Evolutionary conservation across 768 basidiomycete species (phyloP).

Genomic region (Xerocomus brunneocitrinus): DNA sequence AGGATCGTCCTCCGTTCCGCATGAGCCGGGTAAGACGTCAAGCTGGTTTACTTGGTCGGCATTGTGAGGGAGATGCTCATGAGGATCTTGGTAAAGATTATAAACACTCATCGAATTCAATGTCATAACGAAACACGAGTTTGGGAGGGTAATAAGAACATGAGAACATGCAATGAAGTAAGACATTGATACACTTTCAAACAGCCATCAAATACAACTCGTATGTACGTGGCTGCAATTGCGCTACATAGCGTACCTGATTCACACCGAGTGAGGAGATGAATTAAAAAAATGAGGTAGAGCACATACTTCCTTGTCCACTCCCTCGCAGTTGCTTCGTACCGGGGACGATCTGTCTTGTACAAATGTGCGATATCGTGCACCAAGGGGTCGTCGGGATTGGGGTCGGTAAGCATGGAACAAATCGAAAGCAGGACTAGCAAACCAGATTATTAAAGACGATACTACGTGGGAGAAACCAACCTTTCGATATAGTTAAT

Average conservation of each 20-base stretch:
- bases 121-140: conserved; percentile 15
- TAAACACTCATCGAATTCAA: conserved; percentile 17
- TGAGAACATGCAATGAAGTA: conserved; percentile 27
- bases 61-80: background rate
- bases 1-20: background rate
- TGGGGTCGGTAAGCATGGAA: conserved; percentile 99
- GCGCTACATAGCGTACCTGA: conserved; percentile 52
- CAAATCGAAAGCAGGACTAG: conserved; percentile 95
- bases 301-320: conserved; percentile 95
- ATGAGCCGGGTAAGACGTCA: background rate
- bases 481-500: conserved; percentile 97
- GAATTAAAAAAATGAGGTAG: background rate
- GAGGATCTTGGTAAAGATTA: conserved; percentile 1
- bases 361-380: conserved; percentile 98
- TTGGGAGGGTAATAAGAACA: conserved; percentile 30
- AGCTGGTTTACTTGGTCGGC: conserved; percentile 1
- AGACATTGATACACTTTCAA: conserved; percentile 32
- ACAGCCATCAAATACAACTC: conserved; percentile 32
- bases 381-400: conserved; percentile 97
- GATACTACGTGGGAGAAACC: conserved; percentile 16
- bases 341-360: conserved; percentile 97
- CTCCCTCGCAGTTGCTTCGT: conserved; percentile 97
- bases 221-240: conserved; percentile 20
- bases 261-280: background rate
- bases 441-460: background rate